Evolutionary conservation across 306 rosid species (phyloP), one percentile per base, ranked within the genome.

Genomic region (Inga laurina): DNA sequence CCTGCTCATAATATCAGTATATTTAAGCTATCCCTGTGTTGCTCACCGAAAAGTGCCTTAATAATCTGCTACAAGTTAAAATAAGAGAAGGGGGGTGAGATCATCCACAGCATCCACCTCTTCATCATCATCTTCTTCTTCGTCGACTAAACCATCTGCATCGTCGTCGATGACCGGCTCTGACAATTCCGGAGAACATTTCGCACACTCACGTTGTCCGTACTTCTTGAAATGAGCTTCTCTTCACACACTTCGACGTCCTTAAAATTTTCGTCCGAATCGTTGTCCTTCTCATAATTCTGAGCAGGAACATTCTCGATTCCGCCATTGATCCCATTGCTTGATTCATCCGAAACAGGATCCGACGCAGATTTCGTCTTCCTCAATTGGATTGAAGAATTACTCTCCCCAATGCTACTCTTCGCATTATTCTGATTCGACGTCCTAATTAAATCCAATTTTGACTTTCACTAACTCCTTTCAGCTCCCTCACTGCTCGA

Each of bases 191-290:
- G 88, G 76, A 75, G 82, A 82, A 76, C 81, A 85, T 72, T 83
- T 80, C 81, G 78, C 54, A 41, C 81, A 32, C 70, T 59, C 66
- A 67, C 84, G 79, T 85, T 84, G 35, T 84, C 78, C 66, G 72
- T 27, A 73, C 68, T 51, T 76, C 75, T 79, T 19, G 88, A 85
- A 54, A 91, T 85, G 51, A 49, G 78, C 75, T 91, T 91, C 52
- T 93, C 97, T 88, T 88, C 62, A 24, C 92, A 92, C 62, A 89
- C 93, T 16, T 79, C 91, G 21, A 86, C 81, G 76, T 90, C 97
- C 72, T 77, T 81, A 76, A 89, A 85, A 62, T 80, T 87, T 30
- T 90, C 89, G 69, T 85, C 92, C 45, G 57, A 67, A 72, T 64
- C 76, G 16, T 82, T 78, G 21, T 79, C 80, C 74, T 83, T 82